A percentile compares a stretch with the other conserved stretches of the same genome.
Conservation (phyloP, 805 yeast species). For the Ogataea parapolymorpha region DNA sequence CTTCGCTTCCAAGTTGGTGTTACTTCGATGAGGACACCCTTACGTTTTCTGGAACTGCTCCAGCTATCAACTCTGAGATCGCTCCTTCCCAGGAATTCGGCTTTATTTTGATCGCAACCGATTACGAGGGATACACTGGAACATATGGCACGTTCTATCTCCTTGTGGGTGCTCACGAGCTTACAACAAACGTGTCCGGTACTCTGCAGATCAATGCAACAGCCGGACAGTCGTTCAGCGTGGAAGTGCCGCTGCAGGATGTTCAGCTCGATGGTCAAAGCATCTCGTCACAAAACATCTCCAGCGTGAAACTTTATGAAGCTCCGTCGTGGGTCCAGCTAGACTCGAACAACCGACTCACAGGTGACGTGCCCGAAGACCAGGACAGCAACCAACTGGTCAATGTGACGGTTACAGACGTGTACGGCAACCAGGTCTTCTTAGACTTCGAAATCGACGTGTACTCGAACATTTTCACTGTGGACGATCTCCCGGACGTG, state of each 20-base stretch:
- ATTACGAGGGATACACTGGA: slow-evolving; percentile 69
- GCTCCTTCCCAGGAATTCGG: slow-evolving; percentile 81
- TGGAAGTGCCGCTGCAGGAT: slow-evolving; percentile 58
- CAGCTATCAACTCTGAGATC: slow-evolving; percentile 75
- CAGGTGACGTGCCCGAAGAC: slow-evolving; percentile 56
- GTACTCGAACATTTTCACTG: slow-evolving; percentile 52
- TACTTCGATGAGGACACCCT: slow-evolving; percentile 58
- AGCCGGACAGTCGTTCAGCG: slow-evolving; percentile 49
- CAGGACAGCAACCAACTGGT: slow-evolving; percentile 40
- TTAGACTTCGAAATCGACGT: slow-evolving; percentile 57
- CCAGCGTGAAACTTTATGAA: slow-evolving; percentile 43
- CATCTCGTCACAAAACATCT: slow-evolving; percentile 51
- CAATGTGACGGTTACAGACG: slow-evolving; percentile 56
- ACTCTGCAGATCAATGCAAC: slow-evolving; percentile 65
- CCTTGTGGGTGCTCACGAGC: slow-evolving; percentile 83
- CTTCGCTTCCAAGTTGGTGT: slow-evolving; percentile 92
- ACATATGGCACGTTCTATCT: slow-evolving; percentile 67
- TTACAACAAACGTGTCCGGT: slow-evolving; percentile 62
- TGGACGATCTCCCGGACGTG: slow-evolving; percentile 47
- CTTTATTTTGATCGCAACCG: slow-evolving; percentile 75
- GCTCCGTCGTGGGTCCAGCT: slow-evolving; percentile 63
- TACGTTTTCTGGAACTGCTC: slow-evolving; percentile 83
- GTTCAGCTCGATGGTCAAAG: slow-evolving; percentile 61
- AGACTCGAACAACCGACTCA: slow-evolving; percentile 37
- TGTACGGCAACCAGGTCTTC: slow-evolving; percentile 56